These are phyloP conservation scores for Alternaria ethzedia DNA, from an alignment of 2,329 filamentous ascomycete genomes.

Conservation along the genomic window DNA sequence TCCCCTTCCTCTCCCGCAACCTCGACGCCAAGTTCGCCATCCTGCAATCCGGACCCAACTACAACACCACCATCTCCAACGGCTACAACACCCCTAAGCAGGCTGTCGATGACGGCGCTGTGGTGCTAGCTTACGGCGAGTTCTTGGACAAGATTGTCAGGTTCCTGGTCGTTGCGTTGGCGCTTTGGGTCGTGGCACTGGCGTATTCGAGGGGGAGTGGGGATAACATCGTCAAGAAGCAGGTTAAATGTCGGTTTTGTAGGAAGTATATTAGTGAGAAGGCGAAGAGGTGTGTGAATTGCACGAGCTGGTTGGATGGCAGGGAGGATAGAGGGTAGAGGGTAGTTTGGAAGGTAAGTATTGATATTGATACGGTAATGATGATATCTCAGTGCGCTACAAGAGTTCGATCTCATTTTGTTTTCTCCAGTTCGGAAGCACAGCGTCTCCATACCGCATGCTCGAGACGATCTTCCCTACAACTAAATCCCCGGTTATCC, in stretches of 20 bases:
- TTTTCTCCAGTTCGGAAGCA: not conserved
- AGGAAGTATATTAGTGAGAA: conserved; percentile 67
- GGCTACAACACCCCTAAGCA: conserved; percentile 75
- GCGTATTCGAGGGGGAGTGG: conserved; percentile 66
- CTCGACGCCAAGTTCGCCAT: conserved; percentile 77
- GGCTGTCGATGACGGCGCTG: conserved; percentile 72
- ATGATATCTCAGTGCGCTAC: not conserved
- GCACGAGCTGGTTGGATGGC: conserved; percentile 65
- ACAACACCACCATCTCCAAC: conserved; percentile 45
- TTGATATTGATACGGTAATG: not conserved
- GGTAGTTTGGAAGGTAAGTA: not conserved
- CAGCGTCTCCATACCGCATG: not conserved
- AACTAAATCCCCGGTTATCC: fast-evolving
- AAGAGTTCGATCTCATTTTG: not conserved
- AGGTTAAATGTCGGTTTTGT: conserved; percentile 72
- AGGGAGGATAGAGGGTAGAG: conserved; percentile 52
- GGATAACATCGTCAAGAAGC: conserved; percentile 74
- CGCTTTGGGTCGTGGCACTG: conserved; percentile 68
- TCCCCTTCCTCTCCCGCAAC: conserved; percentile 73
- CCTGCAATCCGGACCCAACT: conserved; percentile 62
- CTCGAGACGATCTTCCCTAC: not conserved
- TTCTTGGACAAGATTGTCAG: conserved; percentile 71
- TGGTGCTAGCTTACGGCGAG: conserved; percentile 74
- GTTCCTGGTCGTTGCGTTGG: conserved; percentile 69
- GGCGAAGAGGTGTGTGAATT: conserved; percentile 64